These are phyloP conservation scores for Paramecium octaurelia DNA, from an alignment of 73 alveolate genomes.

Conservation along the genomic window DNA sequence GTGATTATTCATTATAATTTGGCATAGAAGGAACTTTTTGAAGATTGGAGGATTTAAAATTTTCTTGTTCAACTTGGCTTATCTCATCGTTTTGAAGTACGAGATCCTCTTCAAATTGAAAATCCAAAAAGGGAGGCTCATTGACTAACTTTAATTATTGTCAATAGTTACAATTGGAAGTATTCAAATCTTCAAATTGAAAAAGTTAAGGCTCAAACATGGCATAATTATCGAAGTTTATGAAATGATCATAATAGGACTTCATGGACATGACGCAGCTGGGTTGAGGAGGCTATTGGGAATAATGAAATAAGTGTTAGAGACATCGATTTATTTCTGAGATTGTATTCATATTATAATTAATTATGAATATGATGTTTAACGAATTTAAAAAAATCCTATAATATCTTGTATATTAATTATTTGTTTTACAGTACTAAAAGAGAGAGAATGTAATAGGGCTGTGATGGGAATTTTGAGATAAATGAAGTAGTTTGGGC, in stretches of 20 bases:
- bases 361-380: neutral
- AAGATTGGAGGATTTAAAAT: neutral
- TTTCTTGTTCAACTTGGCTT: neutral
- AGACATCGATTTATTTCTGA: conserved; percentile 19
- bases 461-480: neutral
- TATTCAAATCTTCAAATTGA: neutral
- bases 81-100: neutral
- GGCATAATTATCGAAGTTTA: neutral
- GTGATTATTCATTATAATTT: neutral
- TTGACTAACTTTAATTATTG: neutral
- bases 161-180: neutral
- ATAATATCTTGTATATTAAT: conserved; percentile 20
- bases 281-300: neutral
- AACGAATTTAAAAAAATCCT: conserved; percentile 11
- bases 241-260: neutral
- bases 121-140: neutral
- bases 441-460: neutral
- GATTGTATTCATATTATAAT: neutral
- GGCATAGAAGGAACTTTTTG: neutral
- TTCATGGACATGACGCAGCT: neutral
- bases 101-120: neutral
- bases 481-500: conserved; percentile 49
- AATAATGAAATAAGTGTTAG: neutral
- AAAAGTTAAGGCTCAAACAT: neutral
- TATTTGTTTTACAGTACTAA: neutral